Percentiles rank a stretch among this genome's conserved stretches.
Evolutionary conservation across 1,139 yeast species (phyloP).

Genomic region (Hanseniaspora uvarum): DNA sequence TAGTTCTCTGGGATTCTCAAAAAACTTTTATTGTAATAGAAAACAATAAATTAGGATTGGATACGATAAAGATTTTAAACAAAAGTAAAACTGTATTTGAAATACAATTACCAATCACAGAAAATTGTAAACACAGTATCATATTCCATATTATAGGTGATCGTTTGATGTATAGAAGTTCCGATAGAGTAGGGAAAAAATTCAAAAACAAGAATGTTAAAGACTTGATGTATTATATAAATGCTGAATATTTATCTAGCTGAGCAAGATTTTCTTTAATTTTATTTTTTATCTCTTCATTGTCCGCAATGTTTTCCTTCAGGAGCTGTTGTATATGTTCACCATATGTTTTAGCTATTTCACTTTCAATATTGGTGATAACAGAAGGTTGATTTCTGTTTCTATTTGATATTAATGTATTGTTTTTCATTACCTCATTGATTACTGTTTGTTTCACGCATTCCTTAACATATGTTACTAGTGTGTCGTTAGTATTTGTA

Average conservation of each 20-base stretch:
- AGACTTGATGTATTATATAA: conserved; percentile 37
- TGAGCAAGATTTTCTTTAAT: conserved; percentile 1
- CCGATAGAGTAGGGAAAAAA: conserved; percentile 76
- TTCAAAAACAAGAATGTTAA: conserved; percentile 70
- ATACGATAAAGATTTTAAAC: conserved; percentile 47
- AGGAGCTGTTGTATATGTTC: conserved; percentile 8
- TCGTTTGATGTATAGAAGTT: conserved; percentile 62
- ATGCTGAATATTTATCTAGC: neutral
- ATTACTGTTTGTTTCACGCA: neutral
- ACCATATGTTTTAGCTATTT: neutral
- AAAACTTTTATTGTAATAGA: conserved; percentile 56
- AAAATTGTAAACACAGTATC: conserved; percentile 31
- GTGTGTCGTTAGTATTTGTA: neutral
- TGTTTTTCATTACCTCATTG: neutral
- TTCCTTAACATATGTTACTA: neutral
- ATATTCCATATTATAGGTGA: conserved; percentile 70
- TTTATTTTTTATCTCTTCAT: conserved; percentile 2
- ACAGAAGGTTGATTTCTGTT: conserved; percentile 6
- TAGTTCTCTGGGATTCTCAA: conserved; percentile 80
- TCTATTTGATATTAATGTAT: neutral
- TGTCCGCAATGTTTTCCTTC: conserved; percentile 5
- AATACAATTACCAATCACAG: conserved; percentile 39
- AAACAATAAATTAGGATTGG: conserved; percentile 29
- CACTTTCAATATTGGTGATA: conserved; percentile 1
- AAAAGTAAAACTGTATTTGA: conserved; percentile 53